Percentiles rank a stretch among this genome's conserved stretches.
Conservation (phyloP, 768 basidiomycete species). For the Mycena chlorophos region DNA sequence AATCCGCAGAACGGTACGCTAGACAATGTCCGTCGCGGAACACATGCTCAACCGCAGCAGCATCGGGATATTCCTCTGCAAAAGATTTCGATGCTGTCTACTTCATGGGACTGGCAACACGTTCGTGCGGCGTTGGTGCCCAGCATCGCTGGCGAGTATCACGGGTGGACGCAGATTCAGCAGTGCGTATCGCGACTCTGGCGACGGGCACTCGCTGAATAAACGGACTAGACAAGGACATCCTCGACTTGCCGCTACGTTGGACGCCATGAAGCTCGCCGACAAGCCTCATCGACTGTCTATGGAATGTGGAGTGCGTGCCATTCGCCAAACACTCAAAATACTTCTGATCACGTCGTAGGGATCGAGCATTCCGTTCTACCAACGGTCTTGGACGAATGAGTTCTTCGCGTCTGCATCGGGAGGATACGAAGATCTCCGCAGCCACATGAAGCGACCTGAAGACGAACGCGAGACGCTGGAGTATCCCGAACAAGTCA, state of each 20-base stretch:
- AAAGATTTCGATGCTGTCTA: slow-evolving; percentile 60
- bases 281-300: slow-evolving; percentile 37
- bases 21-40: slow-evolving; percentile 17
- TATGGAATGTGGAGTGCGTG: slow-evolving; percentile 79
- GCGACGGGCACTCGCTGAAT: slow-evolving; percentile 6
- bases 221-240: slow-evolving; percentile 58
- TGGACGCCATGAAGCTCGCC: slow-evolving; percentile 65
- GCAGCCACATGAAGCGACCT: slow-evolving; percentile 63
- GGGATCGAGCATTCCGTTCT: slow-evolving; percentile 85
- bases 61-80: slow-evolving; percentile 65
- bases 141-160: slow-evolving; percentile 83
- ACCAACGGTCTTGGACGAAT: slow-evolving; percentile 81
- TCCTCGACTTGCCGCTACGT: slow-evolving; percentile 68
- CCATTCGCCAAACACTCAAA: neutral
- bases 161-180: slow-evolving; percentile 67
- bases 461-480: slow-evolving; percentile 60
- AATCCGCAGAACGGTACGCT: slow-evolving; percentile 7
- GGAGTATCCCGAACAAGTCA: slow-evolving; percentile 56
- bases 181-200: slow-evolving; percentile 32
- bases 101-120: slow-evolving; percentile 79
- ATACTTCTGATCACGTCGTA: slow-evolving; percentile 30
- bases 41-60: slow-evolving; percentile 33
- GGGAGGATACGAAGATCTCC: slow-evolving; percentile 59
- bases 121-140: slow-evolving; percentile 73
- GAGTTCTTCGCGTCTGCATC: slow-evolving; percentile 78